Base-by-base conservation (phyloP, 208 protist species). In the Trichomonas gallinae region DNA sequence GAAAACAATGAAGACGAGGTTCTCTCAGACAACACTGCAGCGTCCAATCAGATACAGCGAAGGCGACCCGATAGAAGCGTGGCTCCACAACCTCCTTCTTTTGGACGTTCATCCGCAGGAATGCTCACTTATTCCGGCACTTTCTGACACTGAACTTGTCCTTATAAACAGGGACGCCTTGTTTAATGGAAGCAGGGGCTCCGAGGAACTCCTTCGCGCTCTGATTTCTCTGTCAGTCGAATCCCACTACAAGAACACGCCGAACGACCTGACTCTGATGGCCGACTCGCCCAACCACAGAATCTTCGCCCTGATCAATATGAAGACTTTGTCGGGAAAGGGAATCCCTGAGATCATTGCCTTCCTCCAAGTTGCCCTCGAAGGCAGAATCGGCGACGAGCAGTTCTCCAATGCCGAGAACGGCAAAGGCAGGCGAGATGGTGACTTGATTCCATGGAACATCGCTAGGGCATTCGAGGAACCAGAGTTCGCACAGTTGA, bases 371-470 rank as follows among this genome's bases (percentile, higher is more conserved):
- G 98, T 98, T 34, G 0, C 48, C 96, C 98, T 99, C 96, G 99
- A 99, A 97, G 99, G 99, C 63, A 83, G 87, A 13, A 96, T 97
- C 26, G 98, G 98, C 17, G 98, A 99, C 40, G 96, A 97, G 34
- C 97, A 97, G 26, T 36, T 34, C 26, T 23, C 34, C 4, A n/a
- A 87, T 42, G 44, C 63, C 2, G 23, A 88, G 13, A 87, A 87
- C 45, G 58, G 63, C 13, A 40, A 40, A 34, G 51, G 58, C 0
- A 21, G 17, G 23, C 11, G 15, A n/a, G 63, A 88, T 1, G 99
- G 99, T 40, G 99, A 99, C 97, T 97, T 99, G 6, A 99, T 99
- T 97, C 99, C 99, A 26, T 99, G 99, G 98, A 99, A 99, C 3
- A 96, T 99, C 2, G 98, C 99, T 0, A 98, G 99, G 97, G 98